phyloP scores from a whole-genome alignment of 1,284 basidiomycete species.

The Xerocomus minutiporus region DNA sequence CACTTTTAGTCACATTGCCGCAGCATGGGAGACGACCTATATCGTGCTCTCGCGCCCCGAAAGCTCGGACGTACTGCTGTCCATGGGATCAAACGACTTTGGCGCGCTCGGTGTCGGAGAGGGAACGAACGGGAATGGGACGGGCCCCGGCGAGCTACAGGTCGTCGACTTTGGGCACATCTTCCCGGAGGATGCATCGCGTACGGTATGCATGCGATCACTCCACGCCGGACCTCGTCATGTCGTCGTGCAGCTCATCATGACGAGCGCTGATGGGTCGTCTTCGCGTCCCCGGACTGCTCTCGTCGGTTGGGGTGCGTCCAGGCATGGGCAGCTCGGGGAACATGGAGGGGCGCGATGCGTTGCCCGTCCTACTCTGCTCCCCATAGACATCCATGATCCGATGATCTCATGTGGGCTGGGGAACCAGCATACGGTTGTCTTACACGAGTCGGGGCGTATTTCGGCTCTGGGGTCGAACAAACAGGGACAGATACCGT shows the following conservation, averaged over 20 bases:
- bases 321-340: slow-evolving; percentile 78
- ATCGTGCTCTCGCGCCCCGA: slow-evolving; percentile 47
- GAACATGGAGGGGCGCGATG: slow-evolving; percentile 12
- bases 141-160: slow-evolving; percentile 28
- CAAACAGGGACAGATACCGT: slow-evolving; percentile 61
- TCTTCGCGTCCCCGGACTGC: slow-evolving; percentile 17
- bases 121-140: slow-evolving; percentile 7
- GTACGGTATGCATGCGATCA: slow-evolving; percentile 33
- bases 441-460: slow-evolving; percentile 48
- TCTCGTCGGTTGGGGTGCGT: slow-evolving; percentile 77
- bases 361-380: slow-evolving; percentile 20
- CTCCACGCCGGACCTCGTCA: slow-evolving; percentile 73
- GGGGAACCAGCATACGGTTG: slow-evolving; percentile 70
- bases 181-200: slow-evolving; percentile 22
- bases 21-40: slow-evolving; percentile 82
- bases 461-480: slow-evolving; percentile 61
- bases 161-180: slow-evolving; percentile 43
- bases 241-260: slow-evolving; percentile 46
- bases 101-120: slow-evolving; percentile 66
- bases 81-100: slow-evolving; percentile 80
- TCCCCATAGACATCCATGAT: slow-evolving; percentile 20
- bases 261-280: not conserved
- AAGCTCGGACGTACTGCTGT: slow-evolving; percentile 60
- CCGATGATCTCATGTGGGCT: slow-evolving; percentile 42
- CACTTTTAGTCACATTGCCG: slow-evolving; percentile 45